Evolutionary conservation across 306 rosid genomes (phyloP), one percentile per base, ranked within the genome.

Genomic region (Lithocarpus polystachyus): DNA sequence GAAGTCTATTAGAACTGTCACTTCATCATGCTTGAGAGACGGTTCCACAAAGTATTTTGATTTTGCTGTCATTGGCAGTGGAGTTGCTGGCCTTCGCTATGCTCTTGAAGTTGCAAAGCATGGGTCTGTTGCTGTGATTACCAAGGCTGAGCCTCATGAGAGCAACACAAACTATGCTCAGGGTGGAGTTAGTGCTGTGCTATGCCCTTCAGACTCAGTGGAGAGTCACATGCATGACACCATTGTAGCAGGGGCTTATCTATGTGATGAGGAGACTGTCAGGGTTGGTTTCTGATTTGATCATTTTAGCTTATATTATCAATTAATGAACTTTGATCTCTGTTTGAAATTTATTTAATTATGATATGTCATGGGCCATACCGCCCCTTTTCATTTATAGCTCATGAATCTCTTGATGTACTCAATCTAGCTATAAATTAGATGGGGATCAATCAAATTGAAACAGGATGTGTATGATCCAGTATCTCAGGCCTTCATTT

Each of bases 151-250:
- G 83, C 90, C 99, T 78, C 97, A 95, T 78, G 99, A 95, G 86
- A 92, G 98, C 88, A 95, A 91, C 85, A 95, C 99, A 37, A 95
- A 95, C 75, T 95, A 95, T 78, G 99, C 99, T 84, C 99, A 95
- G 87, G 99, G 99, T 74, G 99, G 99, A 82, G 97, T 95, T 79
- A 95, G 99, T 79, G 96, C 98, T 59, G 98, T 95, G 71, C 88
- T 95, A 48, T 87, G 90, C 86, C 96, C 97, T 78, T 87, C 89
- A 55, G 99, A 95, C 78, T 95, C 99, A 2, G 98, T 95, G 76
- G 99, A 95, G 90, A 95, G 89, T 84, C 99, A 95, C 84, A 79
- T 95, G 87, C 90, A 89, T 69, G 99, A 95, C 84, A 95, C 98
- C 85, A 90, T 95, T 62, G 94, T 92, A 59, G 99, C 97, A 2